A percentile compares a stretch with the other conserved stretches of the same genome.
These are phyloP conservation scores for Phanerodontia chrysosporium DNA, from an alignment of 768 basidiomycete genomes.

Conservation along the genomic window DNA sequence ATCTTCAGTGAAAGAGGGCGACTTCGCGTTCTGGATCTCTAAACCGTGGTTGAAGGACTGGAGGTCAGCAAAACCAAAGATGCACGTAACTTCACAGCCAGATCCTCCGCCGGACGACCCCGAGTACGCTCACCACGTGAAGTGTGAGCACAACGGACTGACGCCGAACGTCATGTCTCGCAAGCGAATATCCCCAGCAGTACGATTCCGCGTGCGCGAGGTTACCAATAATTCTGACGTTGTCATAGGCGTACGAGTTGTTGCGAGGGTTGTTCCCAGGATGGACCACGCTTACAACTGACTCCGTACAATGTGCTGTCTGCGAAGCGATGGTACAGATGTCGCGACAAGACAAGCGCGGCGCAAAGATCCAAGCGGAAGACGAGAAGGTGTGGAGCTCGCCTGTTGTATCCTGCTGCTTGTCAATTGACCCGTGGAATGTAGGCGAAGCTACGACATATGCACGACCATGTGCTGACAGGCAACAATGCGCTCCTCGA, in stretches of 20 bases:
- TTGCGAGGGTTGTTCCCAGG: slow-evolving; percentile 56
- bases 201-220: slow-evolving; percentile 21
- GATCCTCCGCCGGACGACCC: slow-evolving; percentile 68
- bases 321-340: slow-evolving; percentile 55
- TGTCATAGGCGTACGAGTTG: slow-evolving; percentile 48
- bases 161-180: slow-evolving; percentile 53
- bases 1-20: slow-evolving; percentile 38
- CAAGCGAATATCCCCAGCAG: slow-evolving; percentile 59
- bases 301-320: slow-evolving; percentile 52
- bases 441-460: slow-evolving; percentile 59
- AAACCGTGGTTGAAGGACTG: slow-evolving; percentile 82
- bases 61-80: slow-evolving; percentile 65
- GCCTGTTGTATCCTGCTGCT: not conserved
- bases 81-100: slow-evolving; percentile 54
- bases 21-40: slow-evolving; percentile 65
- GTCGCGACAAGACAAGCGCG: slow-evolving; percentile 59
- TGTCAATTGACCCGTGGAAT: not conserved
- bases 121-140: slow-evolving; percentile 55
- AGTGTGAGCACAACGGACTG: slow-evolving; percentile 68
- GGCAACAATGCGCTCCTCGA: slow-evolving; percentile 43
- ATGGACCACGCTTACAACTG: slow-evolving; percentile 55
- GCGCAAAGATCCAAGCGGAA: slow-evolving; percentile 62
- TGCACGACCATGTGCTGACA: slow-evolving; percentile 52
- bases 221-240: not conserved
- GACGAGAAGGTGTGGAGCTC: slow-evolving; percentile 62